phyloP scores from a whole-genome alignment of 306 rosid genomes.

The Cucurbita moschata region DNA sequence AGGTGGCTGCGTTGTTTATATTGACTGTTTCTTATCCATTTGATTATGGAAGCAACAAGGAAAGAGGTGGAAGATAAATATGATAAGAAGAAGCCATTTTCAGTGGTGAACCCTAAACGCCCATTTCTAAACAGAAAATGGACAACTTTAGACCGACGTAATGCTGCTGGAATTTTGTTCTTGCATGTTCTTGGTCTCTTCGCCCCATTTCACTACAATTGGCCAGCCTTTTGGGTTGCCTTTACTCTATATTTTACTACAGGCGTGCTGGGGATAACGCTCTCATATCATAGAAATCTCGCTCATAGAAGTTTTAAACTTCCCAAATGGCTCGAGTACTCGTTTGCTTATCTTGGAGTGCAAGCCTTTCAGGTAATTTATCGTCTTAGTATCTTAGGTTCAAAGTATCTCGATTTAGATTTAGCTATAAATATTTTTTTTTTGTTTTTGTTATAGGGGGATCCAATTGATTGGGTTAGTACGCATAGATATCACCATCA shows the following conservation, averaged over 20 bases:
- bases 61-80: background rate
- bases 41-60: background rate
- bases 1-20: background rate
- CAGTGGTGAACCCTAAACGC: background rate
- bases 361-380: constrained; percentile 55
- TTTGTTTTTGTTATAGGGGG: constrained; percentile 28
- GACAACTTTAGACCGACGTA: background rate
- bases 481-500: constrained; percentile 87
- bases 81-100: background rate
- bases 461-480: constrained; percentile 88
- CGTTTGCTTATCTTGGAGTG: constrained; percentile 59
- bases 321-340: constrained; percentile 79
- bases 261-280: constrained; percentile 58
- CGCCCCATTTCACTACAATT: constrained; percentile 61
- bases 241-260: constrained; percentile 44
- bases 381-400: no score
- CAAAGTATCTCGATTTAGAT: no score
- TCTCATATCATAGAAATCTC: constrained; percentile 67
- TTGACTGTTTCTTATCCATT: background rate
- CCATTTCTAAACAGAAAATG: background rate
- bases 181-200: constrained; percentile 50
- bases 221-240: constrained; percentile 49
- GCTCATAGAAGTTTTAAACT: constrained; percentile 73
- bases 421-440: no score
- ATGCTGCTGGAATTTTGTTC: background rate